phyloP scores from a whole-genome alignment of 352 stramenopile genomes.

The Thalassiosira sp. region DNA sequence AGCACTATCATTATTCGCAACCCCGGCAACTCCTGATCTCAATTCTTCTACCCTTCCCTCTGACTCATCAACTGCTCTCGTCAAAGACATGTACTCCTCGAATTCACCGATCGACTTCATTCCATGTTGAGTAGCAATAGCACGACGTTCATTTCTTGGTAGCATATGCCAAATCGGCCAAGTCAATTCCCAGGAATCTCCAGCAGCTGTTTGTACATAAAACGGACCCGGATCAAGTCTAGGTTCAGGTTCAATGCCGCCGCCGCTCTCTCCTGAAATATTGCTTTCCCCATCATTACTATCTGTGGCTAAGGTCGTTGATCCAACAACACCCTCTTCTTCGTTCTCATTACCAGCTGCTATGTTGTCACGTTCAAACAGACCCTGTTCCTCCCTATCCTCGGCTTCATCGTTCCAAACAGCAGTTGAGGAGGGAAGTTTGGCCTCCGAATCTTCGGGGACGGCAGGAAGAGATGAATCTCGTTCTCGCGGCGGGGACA shows the following conservation, averaged over 20 bases:
- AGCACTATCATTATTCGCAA: slow-evolving; percentile 7
- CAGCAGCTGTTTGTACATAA: slow-evolving; percentile 37
- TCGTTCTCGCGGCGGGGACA: slow-evolving; percentile 11
- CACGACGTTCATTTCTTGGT: slow-evolving; percentile 60
- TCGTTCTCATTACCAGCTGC: slow-evolving; percentile 6
- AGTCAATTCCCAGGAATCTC: slow-evolving; percentile 68
- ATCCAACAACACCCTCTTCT: not conserved
- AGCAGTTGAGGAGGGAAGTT: slow-evolving; percentile 16
- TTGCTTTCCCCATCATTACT: not conserved
- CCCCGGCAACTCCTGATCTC: slow-evolving; percentile 10
- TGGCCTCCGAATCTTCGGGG: slow-evolving; percentile 26
- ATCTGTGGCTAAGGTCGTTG: not conserved
- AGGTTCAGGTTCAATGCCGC: not conserved
- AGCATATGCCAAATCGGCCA: slow-evolving; percentile 82
- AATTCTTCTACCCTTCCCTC: slow-evolving; percentile 13
- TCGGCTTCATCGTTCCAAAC: slow-evolving; percentile 20
- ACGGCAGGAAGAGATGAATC: slow-evolving; percentile 18
- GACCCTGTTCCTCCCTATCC: slow-evolving; percentile 30
- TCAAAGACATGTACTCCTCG: slow-evolving; percentile 78
- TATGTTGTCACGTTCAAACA: slow-evolving; percentile 45
- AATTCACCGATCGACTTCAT: slow-evolving; percentile 80
- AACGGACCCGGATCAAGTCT: slow-evolving; percentile 17
- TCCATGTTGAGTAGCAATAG: slow-evolving; percentile 65
- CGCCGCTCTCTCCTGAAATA: not conserved
- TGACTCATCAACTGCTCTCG: slow-evolving; percentile 66